These are phyloP conservation scores for Microascus cirrosus DNA, from an alignment of 2,329 filamentous ascomycete species.

Conservation along the genomic window DNA sequence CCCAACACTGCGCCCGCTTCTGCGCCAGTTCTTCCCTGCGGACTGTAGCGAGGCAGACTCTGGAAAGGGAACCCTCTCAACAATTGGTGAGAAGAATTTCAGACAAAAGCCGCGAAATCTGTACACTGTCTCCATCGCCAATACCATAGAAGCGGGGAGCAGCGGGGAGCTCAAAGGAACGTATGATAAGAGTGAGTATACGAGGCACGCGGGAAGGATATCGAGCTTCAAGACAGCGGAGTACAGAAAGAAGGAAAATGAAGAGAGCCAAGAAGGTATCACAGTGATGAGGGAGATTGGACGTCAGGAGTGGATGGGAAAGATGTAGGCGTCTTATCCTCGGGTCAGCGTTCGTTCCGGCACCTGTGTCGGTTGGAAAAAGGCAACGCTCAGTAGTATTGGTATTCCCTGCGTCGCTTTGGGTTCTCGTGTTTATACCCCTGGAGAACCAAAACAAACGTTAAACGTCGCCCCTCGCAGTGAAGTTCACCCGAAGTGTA, in stretches of 20 bases:
- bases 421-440: too few relatives aligned
- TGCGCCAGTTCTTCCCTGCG: constrained; percentile 7
- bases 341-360: too few relatives aligned
- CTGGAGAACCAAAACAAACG: too few relatives aligned
- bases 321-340: neutral
- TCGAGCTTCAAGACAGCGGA: neutral
- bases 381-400: too few relatives aligned
- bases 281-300: neutral
- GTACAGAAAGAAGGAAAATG: neutral
- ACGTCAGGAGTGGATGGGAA: neutral
- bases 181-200: neutral
- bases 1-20: constrained; percentile 22
- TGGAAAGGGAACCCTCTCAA: neutral
- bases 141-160: neutral
- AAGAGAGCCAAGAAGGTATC: neutral
- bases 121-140: neutral
- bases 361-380: too few relatives aligned
- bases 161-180: neutral
- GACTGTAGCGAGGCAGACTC: neutral
- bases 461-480: too few relatives aligned
- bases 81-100: neutral
- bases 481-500: too few relatives aligned
- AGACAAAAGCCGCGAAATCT: neutral
- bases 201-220: neutral
- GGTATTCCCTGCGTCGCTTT: too few relatives aligned